Conservation (phyloP, 2,329 filamentous ascomycete genomes). For the Chrysoporthe cubensis region DNA sequence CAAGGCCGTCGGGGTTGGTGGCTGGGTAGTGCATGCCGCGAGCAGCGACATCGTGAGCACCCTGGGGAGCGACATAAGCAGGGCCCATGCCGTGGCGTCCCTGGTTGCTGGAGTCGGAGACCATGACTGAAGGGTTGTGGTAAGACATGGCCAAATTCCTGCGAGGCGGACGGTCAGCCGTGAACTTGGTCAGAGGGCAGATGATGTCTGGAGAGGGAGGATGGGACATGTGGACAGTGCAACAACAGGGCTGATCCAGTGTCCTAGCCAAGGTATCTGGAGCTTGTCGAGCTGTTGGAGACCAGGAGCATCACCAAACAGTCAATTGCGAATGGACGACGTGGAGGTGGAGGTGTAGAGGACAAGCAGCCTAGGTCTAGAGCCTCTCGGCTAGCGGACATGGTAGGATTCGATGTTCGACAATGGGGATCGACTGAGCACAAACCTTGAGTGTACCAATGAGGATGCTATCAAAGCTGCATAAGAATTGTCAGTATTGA, state of each 20-base stretch:
- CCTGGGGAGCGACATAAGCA: constrained; percentile 33
- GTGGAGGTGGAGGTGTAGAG: neutral
- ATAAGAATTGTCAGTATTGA: constrained; percentile 1
- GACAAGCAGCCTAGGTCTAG: neutral
- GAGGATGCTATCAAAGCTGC: constrained; percentile 27
- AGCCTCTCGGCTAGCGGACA: neutral
- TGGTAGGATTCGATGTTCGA: neutral
- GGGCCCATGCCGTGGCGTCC: constrained; percentile 30
- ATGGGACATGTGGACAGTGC: neutral
- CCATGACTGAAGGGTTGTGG: constrained; percentile 31
- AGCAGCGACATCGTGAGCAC: constrained; percentile 31
- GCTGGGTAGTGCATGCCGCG: constrained; percentile 34
- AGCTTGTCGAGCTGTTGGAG: too few species aligned
- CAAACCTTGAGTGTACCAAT: constrained; percentile 28
- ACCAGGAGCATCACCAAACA: neutral
- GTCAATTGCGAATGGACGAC: neutral
- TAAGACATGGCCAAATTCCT: constrained; percentile 34
- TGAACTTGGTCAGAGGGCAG: neutral
- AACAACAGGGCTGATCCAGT: neutral
- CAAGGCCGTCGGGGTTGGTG: constrained; percentile 30
- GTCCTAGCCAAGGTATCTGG: neutral
- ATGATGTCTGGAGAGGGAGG: neutral
- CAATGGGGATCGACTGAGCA: neutral
- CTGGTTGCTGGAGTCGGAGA: constrained; percentile 33
- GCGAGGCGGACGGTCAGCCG: constrained; percentile 19